A percentile compares a stretch with the other conserved stretches of the same genome.
phyloP scores from a whole-genome alignment of 2,329 filamentous ascomycete species.

The Stachybotrys echinatus region DNA sequence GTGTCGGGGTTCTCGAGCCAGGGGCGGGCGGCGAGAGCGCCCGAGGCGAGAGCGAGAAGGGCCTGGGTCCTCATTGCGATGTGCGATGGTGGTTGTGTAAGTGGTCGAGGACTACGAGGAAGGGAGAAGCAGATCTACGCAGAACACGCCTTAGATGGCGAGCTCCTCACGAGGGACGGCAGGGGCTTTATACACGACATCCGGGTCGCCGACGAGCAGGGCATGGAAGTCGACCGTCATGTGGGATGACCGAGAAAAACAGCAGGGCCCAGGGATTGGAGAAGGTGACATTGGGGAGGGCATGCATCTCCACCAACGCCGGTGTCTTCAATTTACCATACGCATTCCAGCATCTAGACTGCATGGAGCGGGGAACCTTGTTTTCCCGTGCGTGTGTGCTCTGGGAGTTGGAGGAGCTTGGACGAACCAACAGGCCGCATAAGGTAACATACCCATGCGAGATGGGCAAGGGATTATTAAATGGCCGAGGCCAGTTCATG shows the following conservation, averaged over 20 bases:
- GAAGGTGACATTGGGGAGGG: not conserved
- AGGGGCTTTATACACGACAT: not conserved
- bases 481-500: no score
- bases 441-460: no score
- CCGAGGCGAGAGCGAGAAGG: slow-evolving; percentile 22
- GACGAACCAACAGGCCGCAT: no score
- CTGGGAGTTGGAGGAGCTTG: no score
- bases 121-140: not conserved
- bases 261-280: no score
- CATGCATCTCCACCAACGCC: no score
- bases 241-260: not conserved
- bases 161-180: no score
- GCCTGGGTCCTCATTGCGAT: slow-evolving; percentile 15
- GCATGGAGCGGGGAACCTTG: no score
- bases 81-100: not conserved
- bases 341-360: no score
- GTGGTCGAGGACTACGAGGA: not conserved
- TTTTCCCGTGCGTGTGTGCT: no score
- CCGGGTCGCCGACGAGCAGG: not conserved
- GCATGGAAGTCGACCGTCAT: not conserved
- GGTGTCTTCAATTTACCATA: no score
- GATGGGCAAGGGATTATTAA: no score
- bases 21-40: slow-evolving; percentile 33
- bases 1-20: slow-evolving; percentile 42
- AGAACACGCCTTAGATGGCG: not conserved